phyloP scores from a whole-genome alignment of 78 protist species.

The Planoprotostelium fungivorum region DNA sequence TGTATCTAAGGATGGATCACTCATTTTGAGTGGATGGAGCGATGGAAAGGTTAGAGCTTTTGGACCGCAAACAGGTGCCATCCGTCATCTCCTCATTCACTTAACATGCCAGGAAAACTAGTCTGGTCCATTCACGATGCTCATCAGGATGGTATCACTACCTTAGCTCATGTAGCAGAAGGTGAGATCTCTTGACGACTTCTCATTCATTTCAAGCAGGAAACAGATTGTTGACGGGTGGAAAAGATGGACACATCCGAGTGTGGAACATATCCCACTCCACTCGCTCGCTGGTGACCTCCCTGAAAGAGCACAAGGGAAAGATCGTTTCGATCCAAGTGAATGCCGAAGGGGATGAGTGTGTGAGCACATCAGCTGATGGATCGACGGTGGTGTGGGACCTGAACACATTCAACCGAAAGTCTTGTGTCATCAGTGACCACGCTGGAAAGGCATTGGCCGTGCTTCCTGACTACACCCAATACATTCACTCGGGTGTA shows the following conservation, averaged over 20 bases:
- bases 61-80: constrained; percentile 75
- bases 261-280: constrained; percentile 38
- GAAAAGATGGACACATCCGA: constrained; percentile 50
- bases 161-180: constrained; percentile 17
- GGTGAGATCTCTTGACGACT: neutral
- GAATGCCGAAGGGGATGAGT: constrained; percentile 29
- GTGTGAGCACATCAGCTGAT: constrained; percentile 58
- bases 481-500: neutral
- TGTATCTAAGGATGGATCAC: constrained; percentile 45
- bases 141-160: constrained; percentile 63
- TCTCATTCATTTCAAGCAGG: neutral
- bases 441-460: neutral
- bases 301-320: constrained; percentile 71
- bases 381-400: constrained; percentile 71
- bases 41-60: constrained; percentile 77
- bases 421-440: neutral
- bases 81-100: too few species aligned
- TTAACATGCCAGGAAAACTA: too few species aligned
- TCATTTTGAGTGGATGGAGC: constrained; percentile 54
- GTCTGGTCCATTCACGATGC: constrained; percentile 67
- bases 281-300: constrained; percentile 23
- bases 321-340: constrained; percentile 22
- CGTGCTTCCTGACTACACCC: neutral
- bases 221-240: constrained; percentile 43
- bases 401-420: neutral